These are phyloP conservation scores for Cladosporium oxysporum DNA, from an alignment of 2,329 filamentous ascomycete genomes.

Conservation along the genomic window DNA sequence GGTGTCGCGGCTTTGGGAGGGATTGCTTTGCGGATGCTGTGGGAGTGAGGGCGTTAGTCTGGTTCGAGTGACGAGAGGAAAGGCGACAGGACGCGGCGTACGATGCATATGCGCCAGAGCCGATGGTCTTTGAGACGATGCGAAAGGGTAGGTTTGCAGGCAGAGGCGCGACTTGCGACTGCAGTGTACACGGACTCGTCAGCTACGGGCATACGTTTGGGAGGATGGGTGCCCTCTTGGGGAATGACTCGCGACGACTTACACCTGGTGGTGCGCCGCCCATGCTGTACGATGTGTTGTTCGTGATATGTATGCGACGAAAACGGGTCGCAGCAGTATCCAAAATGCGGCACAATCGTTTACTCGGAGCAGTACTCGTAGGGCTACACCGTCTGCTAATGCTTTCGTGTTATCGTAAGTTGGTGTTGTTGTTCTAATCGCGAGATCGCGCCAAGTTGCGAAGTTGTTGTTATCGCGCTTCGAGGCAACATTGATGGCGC, in stretches of 20 bases:
- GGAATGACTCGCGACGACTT: constrained; percentile 21
- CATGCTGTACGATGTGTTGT: constrained; percentile 24
- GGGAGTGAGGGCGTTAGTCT: neutral
- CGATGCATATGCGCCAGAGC: constrained; percentile 96
- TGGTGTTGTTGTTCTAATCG: neutral
- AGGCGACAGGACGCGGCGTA: neutral
- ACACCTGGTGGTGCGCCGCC: constrained; percentile 35
- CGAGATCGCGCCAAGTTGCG: neutral
- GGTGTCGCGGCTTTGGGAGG: constrained; percentile 69
- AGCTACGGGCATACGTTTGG: constrained; percentile 18
- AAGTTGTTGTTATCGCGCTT: constrained; percentile 1
- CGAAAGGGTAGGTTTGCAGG: constrained; percentile 86
- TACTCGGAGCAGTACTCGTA: neutral
- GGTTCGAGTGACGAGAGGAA: constrained; percentile 41
- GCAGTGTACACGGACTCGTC: constrained; percentile 10
- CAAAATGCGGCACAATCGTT: neutral
- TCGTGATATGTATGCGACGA: neutral
- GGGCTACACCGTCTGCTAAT: neutral
- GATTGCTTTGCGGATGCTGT: constrained; percentile 88
- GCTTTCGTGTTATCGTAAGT: neutral
- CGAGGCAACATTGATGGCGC: constrained; percentile 4
- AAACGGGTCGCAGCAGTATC: neutral
- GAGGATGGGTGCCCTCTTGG: neutral
- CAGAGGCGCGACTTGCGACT: constrained; percentile 88
- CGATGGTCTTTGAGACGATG: constrained; percentile 94